phyloP scores from a whole-genome alignment of 2,329 filamentous ascomycete species.

The Claviceps cyperi region DNA sequence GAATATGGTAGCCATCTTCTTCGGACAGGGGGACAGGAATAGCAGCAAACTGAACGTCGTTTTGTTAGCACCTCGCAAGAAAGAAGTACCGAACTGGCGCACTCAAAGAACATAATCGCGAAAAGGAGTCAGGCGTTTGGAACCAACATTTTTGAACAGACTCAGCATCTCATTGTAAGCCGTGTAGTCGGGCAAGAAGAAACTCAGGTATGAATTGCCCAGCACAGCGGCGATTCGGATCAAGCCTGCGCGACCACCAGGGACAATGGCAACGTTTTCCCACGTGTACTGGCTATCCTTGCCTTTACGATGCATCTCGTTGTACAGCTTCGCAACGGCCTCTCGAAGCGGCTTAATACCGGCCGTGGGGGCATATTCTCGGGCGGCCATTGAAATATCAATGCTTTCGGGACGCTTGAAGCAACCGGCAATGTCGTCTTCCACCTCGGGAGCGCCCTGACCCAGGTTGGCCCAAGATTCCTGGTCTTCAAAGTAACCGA shows the following conservation, averaged over 20 bases:
- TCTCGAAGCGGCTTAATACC: conserved; percentile 83
- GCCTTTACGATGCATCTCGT: conserved; percentile 76
- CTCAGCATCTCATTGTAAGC: conserved; percentile 97
- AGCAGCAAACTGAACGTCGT: conserved; percentile 51
- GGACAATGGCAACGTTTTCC: conserved; percentile 96
- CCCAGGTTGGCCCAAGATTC: conserved; percentile 83
- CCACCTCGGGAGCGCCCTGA: conserved; percentile 86
- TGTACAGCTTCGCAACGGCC: conserved; percentile 85
- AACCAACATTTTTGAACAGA: conserved; percentile 69
- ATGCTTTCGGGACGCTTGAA: conserved; percentile 70
- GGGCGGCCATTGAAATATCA: conserved; percentile 60
- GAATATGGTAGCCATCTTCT: conserved; percentile 82
- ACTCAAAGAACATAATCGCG: neutral
- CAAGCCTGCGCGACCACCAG: conserved; percentile 79
- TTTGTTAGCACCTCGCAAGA: neutral
- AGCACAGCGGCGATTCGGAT: conserved; percentile 91
- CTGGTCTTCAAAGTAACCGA: conserved; percentile 74
- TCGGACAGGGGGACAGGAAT: conserved; percentile 75
- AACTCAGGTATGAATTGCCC: conserved; percentile 81
- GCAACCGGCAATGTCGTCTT: conserved; percentile 81
- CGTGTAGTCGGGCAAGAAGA: conserved; percentile 92
- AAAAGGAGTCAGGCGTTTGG: neutral
- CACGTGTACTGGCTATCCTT: conserved; percentile 85
- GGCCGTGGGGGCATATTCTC: conserved; percentile 88
- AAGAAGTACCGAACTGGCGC: neutral